phyloP scores from a whole-genome alignment of 805 yeast genomes.

The Candida tallmaniae region DNA sequence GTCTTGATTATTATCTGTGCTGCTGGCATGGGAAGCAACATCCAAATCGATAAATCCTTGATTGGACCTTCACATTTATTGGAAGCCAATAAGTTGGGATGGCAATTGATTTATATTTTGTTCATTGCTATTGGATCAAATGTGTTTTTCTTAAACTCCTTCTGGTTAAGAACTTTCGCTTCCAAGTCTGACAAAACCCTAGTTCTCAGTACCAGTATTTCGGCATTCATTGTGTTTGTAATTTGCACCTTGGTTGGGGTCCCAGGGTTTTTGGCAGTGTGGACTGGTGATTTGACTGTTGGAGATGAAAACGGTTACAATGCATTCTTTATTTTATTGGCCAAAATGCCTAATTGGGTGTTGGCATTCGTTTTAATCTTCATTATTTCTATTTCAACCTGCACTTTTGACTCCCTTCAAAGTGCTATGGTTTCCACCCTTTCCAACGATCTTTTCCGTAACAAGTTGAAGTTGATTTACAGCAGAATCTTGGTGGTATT shows the following conservation, averaged over 20 bases:
- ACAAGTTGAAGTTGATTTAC: constrained; percentile 62
- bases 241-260: constrained; percentile 72
- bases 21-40: constrained; percentile 72
- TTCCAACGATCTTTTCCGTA: constrained; percentile 86
- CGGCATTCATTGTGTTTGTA: constrained; percentile 59
- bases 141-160: constrained; percentile 86
- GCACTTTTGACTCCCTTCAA: constrained; percentile 85
- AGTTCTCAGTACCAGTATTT: constrained; percentile 68
- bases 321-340: constrained; percentile 68
- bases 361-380: constrained; percentile 79
- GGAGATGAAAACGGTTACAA: constrained; percentile 54
- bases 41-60: constrained; percentile 57
- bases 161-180: constrained; percentile 94
- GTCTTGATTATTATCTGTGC: constrained; percentile 64
- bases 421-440: constrained; percentile 85
- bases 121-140: constrained; percentile 85
- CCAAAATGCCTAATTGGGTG: constrained; percentile 79
- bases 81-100: constrained; percentile 67
- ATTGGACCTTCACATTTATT: constrained; percentile 64
- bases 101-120: constrained; percentile 84
- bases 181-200: constrained; percentile 73
- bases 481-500: constrained; percentile 67
- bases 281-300: constrained; percentile 69
- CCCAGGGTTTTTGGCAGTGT: constrained; percentile 84
- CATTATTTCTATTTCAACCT: constrained; percentile 69